Conservation (phyloP, 1,139 yeast species). For the Zygotorulaspora mrakii region DNA sequence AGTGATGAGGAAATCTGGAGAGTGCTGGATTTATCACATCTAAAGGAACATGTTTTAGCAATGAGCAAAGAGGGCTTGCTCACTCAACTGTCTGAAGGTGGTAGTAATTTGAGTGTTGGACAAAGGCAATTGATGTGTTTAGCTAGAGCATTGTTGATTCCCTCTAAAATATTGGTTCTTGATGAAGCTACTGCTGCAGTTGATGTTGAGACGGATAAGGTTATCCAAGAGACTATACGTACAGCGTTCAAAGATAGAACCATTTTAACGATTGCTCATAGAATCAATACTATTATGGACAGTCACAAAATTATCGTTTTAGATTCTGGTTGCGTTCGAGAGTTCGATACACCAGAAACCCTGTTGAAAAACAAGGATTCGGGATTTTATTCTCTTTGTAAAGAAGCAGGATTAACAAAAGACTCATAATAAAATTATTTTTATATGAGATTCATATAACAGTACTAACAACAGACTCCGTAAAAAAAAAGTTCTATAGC, state of each 20-base stretch:
- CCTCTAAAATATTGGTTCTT: conserved; percentile 71
- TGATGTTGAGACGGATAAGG: conserved; percentile 88
- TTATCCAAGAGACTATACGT: conserved; percentile 84
- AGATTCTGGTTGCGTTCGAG: conserved; percentile 80
- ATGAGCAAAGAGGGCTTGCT: conserved; percentile 62
- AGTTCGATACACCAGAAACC: conserved; percentile 75
- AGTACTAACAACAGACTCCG: no score
- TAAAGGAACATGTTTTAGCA: conserved; percentile 64
- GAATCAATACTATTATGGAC: conserved; percentile 89
- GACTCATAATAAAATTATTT: conserved; percentile 1
- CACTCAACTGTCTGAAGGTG: conserved; percentile 72
- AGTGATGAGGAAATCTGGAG: conserved; percentile 81
- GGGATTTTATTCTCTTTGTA: conserved; percentile 71
- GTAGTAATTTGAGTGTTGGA: conserved; percentile 83
- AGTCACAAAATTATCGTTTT: conserved; percentile 84
- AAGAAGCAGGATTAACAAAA: conserved; percentile 43
- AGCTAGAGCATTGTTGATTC: conserved; percentile 80
- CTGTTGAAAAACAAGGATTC: conserved; percentile 66
- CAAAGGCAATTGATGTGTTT: conserved; percentile 90
- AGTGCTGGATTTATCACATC: conserved; percentile 79
- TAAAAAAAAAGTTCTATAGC: no score
- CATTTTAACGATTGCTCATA: conserved; percentile 90
- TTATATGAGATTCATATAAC: not conserved
- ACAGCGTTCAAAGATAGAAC: conserved; percentile 82
- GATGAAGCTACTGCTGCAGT: conserved; percentile 99